A percentile compares a stretch with the other conserved stretches of the same genome.
These are phyloP conservation scores for Pleurotus salmoneostramineus DNA, from an alignment of 768 basidiomycete genomes.

Conservation along the genomic window DNA sequence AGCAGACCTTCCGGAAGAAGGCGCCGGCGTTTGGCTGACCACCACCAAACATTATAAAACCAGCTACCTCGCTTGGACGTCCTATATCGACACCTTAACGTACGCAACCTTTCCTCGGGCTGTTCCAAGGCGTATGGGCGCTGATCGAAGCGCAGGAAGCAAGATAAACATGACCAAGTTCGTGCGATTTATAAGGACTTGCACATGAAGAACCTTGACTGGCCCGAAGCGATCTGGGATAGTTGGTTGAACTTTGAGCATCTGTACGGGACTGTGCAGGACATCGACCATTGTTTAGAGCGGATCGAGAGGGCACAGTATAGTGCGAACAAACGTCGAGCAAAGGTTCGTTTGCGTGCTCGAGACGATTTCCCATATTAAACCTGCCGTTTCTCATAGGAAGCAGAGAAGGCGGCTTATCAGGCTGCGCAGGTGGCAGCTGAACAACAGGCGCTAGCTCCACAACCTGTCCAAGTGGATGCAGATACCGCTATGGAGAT, in stretches of 20 bases:
- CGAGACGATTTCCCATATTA: too few relatives aligned
- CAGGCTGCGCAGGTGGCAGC: conserved; percentile 43
- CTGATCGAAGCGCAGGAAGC: conserved; percentile 34
- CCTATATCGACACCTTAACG: conserved; percentile 73
- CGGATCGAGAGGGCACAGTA: conserved; percentile 62
- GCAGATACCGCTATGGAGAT: conserved; percentile 29
- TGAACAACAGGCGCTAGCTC: conserved; percentile 34
- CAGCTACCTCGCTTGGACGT: conserved; percentile 73
- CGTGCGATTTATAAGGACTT: conserved; percentile 66
- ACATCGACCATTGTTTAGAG: conserved; percentile 58
- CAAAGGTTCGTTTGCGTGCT: conserved; percentile 40
- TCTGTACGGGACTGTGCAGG: conserved; percentile 67
- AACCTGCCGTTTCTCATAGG: conserved; percentile 29
- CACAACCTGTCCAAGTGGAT: conserved; percentile 35
- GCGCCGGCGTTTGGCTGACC: conserved; percentile 58
- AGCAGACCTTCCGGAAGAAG: conserved; percentile 48
- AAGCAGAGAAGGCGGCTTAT: conserved; percentile 55
- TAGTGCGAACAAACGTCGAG: conserved; percentile 58
- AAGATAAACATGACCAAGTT: conserved; percentile 52
- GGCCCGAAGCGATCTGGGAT: conserved; percentile 94
- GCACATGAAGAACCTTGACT: conserved; percentile 76
- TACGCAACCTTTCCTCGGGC: conserved; percentile 27
- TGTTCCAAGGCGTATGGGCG: conserved; percentile 6
- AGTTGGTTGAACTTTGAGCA: conserved; percentile 90
- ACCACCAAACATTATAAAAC: conserved; percentile 65